Conservation (phyloP, 2,329 filamentous ascomycete genomes). For the Mycosphaerella sp. region DNA sequence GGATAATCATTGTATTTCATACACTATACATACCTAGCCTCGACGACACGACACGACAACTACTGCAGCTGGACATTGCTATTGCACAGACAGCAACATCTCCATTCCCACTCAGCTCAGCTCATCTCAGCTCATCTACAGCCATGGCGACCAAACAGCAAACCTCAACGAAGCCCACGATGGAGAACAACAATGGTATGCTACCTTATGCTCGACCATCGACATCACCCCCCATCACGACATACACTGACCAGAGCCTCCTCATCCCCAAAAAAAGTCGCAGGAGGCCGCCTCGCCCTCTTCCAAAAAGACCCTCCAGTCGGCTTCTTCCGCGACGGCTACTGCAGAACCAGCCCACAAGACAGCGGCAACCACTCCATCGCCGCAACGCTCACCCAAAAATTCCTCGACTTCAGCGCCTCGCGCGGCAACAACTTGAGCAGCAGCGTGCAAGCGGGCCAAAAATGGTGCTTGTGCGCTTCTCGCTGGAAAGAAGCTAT, state of each 20-base stretch:
- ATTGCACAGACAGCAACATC: background rate
- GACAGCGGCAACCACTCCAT: slow-evolving; percentile 18
- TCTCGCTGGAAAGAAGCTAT: slow-evolving; percentile 15
- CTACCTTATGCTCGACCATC: background rate
- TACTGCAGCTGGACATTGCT: too few relatives aligned
- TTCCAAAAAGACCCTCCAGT: slow-evolving; percentile 16
- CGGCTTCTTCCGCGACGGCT: slow-evolving; percentile 20
- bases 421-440: slow-evolving; percentile 10
- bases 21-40: too few relatives aligned
- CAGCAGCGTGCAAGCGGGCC: slow-evolving; percentile 6
- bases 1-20: too few relatives aligned
- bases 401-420: slow-evolving; percentile 17
- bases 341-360: slow-evolving; percentile 15
- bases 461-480: slow-evolving; percentile 16
- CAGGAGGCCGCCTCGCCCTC: slow-evolving; percentile 16
- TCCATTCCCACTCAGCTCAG: background rate
- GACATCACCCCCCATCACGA: background rate
- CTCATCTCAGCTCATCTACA: background rate
- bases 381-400: slow-evolving; percentile 16
- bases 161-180: slow-evolving; percentile 22
- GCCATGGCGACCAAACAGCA: slow-evolving; percentile 17
- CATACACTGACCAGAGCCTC: too few relatives aligned
- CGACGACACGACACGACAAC: too few relatives aligned
- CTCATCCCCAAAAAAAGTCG: slow-evolving; percentile 10
- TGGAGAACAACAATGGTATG: slow-evolving; percentile 24